A percentile compares a stretch with the other conserved stretches of the same genome.
Evolutionary conservation across 2,329 filamentous ascomycete genomes (phyloP).

Genomic region (Epichloe sp.): DNA sequence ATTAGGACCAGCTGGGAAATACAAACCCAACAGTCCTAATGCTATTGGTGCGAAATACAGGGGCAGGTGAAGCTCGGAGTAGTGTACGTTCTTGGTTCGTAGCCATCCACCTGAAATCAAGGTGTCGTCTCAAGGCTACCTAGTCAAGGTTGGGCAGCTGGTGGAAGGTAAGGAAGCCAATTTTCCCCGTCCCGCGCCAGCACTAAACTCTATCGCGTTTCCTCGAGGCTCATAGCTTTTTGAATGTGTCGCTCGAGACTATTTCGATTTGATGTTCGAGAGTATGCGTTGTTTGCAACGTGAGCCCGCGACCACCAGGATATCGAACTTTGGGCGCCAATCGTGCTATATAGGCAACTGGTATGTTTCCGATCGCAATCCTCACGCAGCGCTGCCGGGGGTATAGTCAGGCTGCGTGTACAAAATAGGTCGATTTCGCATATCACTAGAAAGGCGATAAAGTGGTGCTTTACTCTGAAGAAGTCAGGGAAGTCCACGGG

Average conservation of each 20-base stretch:
- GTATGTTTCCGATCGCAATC: neutral
- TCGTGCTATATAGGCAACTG: neutral
- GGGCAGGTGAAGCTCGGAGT: constrained; percentile 1
- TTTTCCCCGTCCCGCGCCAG: neutral
- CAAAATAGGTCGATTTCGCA: neutral
- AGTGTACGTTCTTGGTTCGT: neutral
- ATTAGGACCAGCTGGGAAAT: constrained; percentile 20
- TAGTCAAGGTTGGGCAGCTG: neutral
- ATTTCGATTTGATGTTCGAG: neutral
- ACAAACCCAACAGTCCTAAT: constrained; percentile 23
- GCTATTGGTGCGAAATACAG: neutral
- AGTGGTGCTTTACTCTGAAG: neutral
- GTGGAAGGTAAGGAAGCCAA: neutral
- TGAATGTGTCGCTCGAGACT: neutral
- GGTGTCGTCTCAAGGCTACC: neutral
- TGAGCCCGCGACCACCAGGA: neutral
- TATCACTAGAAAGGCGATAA: neutral
- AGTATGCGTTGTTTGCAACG: neutral
- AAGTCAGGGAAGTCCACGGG: neutral
- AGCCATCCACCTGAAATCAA: neutral
- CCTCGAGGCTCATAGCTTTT: neutral
- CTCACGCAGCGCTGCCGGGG: neutral
- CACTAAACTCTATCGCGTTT: neutral
- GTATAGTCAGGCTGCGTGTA: neutral
- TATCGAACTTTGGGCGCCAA: neutral